Evolutionary conservation across 1,139 yeast genomes (phyloP), one percentile per base, ranked within the genome.

Genomic region (Hemisphaericaspora xylanilytica): DNA sequence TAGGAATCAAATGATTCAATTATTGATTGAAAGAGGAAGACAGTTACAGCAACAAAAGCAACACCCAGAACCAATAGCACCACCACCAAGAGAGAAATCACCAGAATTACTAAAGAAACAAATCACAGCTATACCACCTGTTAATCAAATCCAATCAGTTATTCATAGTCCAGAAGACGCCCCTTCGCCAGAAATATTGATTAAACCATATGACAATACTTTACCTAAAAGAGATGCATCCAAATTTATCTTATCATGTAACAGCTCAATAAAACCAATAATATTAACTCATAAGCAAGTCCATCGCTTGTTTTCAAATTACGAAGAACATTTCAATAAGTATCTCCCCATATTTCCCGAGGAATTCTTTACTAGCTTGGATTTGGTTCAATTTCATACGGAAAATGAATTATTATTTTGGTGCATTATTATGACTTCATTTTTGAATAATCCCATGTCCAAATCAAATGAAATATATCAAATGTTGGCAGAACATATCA

Each of bases 321-420:
- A 65, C 45, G 60, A 59, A 39, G 42, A 42, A 3, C 49, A 66
- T 37, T 70, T 62, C 51, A 64, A 65, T 47, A 57, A 55, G 31
- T 65, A 52, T 42, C 51, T 71, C 28, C 76, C 77, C 12, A 66
- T 71, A 9, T 61, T 71, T 34, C 75, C 75, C 1, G 61, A 61
- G 29, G 55, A 59, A 16, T 69, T 69, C 45, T 68, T 66, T 46
- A 47, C 53, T 24, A 47, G 53, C 33, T 49, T 56, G 29, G 46
- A 58, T 43, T 46, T 63, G 34, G 50, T 45, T 25, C 50, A 45
- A 11, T 55, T 60, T 45, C 50, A 48, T 30, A 50, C 41, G 34
- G 70, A 68, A 28, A 65, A 68, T 50, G 65, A 59, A 38, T 51
- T 71, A 17, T 49, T 70, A 18, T 71, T 71, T 48, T 71, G 77